Evolutionary conservation across 2,329 filamentous ascomycete genomes (phyloP).

Genomic region (Calonectria hongkongensis): DNA sequence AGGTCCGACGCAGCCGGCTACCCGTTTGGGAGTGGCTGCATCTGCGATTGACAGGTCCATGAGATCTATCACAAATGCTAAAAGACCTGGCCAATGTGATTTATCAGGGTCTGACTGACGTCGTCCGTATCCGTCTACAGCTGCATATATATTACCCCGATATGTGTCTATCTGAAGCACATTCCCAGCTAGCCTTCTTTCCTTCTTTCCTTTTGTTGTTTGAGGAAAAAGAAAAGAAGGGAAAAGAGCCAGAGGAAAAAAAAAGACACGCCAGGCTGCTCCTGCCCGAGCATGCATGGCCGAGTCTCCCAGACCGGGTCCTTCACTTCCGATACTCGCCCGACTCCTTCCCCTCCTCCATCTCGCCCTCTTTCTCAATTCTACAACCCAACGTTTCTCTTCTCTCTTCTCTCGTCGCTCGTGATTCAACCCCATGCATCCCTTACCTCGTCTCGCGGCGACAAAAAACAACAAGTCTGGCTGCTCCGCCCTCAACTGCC

Average conservation of each 20-base stretch:
- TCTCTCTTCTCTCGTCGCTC: constrained; percentile 8
- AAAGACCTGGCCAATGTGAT: constrained; percentile 10
- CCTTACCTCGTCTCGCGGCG: not conserved
- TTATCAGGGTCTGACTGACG: not conserved
- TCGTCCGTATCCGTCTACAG: constrained; percentile 12
- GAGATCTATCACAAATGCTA: constrained; percentile 29
- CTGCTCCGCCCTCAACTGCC: constrained; percentile 5
- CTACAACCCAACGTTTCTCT: constrained; percentile 16
- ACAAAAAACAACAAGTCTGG: not conserved
- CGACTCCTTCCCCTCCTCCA: not conserved
- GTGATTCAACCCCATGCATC: constrained; percentile 1
- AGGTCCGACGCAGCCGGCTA: constrained; percentile 10
- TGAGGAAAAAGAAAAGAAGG: not conserved
- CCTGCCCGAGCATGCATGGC: not conserved
- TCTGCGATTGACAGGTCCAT: constrained; percentile 23
- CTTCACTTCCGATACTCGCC: constrained; percentile 6
- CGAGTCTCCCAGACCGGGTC: not conserved
- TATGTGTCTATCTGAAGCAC: constrained; percentile 15
- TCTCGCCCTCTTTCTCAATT: not conserved
- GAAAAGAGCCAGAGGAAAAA: not conserved
- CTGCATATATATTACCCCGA: constrained; percentile 21
- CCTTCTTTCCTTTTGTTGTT: not conserved
- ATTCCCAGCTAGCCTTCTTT: not conserved
- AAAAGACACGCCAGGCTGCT: not conserved
- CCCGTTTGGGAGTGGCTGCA: constrained; percentile 24